Evolutionary conservation across 2,329 filamentous ascomycete species (phyloP).

Genomic region (Coniochaeta ligniaria): DNA sequence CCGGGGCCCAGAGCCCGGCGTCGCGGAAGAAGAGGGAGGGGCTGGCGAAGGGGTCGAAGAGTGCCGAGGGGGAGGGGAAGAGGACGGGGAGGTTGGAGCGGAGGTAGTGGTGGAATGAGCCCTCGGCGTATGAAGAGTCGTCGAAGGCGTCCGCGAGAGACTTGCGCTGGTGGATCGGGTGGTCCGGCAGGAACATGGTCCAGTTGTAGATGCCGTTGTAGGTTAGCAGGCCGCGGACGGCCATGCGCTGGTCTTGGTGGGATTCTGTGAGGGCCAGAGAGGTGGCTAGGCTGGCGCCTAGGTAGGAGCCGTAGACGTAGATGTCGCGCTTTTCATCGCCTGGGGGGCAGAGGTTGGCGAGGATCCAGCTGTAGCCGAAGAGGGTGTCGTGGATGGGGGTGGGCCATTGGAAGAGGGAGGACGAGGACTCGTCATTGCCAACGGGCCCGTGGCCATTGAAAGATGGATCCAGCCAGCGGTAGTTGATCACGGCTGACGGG

Average conservation of each 20-base stretch:
- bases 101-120: constrained; percentile 29
- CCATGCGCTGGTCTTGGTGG: constrained; percentile 30
- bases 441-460: constrained; percentile 3
- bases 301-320: constrained; percentile 48
- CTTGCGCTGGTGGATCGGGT: constrained; percentile 31
- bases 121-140: constrained; percentile 10
- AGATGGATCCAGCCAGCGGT: neutral
- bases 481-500: constrained; percentile 1
- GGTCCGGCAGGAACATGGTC: constrained; percentile 51
- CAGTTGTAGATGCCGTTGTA: constrained; percentile 60
- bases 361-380: constrained; percentile 47
- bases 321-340: constrained; percentile 28
- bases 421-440: neutral
- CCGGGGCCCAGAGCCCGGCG: constrained; percentile 37
- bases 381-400: constrained; percentile 48
- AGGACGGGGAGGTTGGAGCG: constrained; percentile 28
- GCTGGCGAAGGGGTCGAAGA: constrained; percentile 56
- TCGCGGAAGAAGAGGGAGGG: constrained; percentile 52
- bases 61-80: constrained; percentile 38
- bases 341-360: constrained; percentile 32
- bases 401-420: constrained; percentile 39
- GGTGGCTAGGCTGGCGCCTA: constrained; percentile 50
- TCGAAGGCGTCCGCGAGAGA: constrained; percentile 7
- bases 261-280: constrained; percentile 52
- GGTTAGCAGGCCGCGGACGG: constrained; percentile 45